phyloP scores from a whole-genome alignment of 2,329 filamentous ascomycete species.

The Pseudopyricularia javanii region DNA sequence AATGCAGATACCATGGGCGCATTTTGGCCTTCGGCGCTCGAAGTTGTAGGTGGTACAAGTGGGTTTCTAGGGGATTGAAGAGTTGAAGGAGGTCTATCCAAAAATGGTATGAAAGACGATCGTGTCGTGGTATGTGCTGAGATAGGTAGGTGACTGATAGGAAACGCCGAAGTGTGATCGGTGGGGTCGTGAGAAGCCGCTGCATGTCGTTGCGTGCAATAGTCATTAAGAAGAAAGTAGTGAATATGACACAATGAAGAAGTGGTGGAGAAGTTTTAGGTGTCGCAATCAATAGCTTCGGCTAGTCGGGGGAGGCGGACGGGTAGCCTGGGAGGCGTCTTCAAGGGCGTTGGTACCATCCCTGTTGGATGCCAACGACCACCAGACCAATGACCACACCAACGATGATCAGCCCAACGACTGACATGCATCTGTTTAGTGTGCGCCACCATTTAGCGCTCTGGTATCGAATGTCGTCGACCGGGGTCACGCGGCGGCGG shows the following conservation, averaged over 20 bases:
- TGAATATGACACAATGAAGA: constrained; percentile 5
- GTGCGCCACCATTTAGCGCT: constrained; percentile 48
- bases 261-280: constrained; percentile 6
- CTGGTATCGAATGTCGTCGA: constrained; percentile 33
- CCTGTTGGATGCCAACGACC: constrained; percentile 37
- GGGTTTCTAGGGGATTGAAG: not conserved
- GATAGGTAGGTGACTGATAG: not conserved
- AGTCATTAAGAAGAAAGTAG: not conserved
- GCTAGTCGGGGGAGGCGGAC: not conserved
- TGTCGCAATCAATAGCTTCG: constrained; percentile 4
- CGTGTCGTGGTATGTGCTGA: not conserved
- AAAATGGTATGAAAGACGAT: not conserved
- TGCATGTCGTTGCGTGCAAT: not conserved
- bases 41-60: not conserved
- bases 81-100: not conserved
- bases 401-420: constrained; percentile 41
- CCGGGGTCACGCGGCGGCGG: constrained; percentile 18
- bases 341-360: constrained; percentile 23
- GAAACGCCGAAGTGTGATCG: not conserved
- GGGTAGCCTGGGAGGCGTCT: not conserved
- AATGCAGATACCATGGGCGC: no score
- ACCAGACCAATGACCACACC: constrained; percentile 38
- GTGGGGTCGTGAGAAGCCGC: not conserved
- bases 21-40: not conserved
- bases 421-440: constrained; percentile 45